Evolutionary conservation across 2,329 filamentous ascomycete species (phyloP).

Genomic region (Hypoxylon sp.): DNA sequence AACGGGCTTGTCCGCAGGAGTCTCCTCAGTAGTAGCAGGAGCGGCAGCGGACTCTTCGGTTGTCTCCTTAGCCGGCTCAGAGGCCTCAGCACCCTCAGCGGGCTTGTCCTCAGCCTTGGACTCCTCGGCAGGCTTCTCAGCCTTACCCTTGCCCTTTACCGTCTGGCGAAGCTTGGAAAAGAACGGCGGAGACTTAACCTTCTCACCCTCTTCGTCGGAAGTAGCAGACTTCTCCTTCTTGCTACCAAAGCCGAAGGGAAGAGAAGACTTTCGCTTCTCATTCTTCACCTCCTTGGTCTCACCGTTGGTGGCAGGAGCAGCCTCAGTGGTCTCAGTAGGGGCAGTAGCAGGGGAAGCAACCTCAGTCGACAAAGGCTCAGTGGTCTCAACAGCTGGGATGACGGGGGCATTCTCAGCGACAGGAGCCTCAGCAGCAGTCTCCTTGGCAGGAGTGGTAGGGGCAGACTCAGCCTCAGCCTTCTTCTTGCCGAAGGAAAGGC

Average conservation of each 20-base stretch:
- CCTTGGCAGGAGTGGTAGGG: constrained; percentile 60
- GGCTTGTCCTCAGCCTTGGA: constrained; percentile 48
- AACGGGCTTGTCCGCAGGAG: constrained; percentile 50
- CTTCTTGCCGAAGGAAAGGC: constrained; percentile 72
- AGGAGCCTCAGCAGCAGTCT: constrained; percentile 55
- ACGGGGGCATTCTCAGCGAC: constrained; percentile 70
- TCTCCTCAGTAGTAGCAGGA: constrained; percentile 45
- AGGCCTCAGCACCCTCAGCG: constrained; percentile 47
- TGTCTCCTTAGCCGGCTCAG: constrained; percentile 45
- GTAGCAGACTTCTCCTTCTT: constrained; percentile 77
- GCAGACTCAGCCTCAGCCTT: constrained; percentile 65
- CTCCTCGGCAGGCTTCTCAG: constrained; percentile 51
- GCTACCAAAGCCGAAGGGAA: constrained; percentile 81
- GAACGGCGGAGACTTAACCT: constrained; percentile 66
- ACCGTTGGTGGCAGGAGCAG: constrained; percentile 62
- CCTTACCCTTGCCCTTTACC: constrained; percentile 55
- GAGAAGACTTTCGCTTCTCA: constrained; percentile 86
- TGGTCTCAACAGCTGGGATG: constrained; percentile 71
- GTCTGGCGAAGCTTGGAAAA: constrained; percentile 71
- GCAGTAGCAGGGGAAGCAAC: constrained; percentile 64
- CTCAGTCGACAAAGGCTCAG: constrained; percentile 69
- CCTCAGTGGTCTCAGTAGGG: constrained; percentile 64
- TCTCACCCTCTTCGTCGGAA: constrained; percentile 74
- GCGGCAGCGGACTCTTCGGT: constrained; percentile 39
- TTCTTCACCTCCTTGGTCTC: constrained; percentile 77